These are phyloP conservation scores for Mycena belliarum DNA, from an alignment of 768 basidiomycete genomes.

Conservation along the genomic window DNA sequence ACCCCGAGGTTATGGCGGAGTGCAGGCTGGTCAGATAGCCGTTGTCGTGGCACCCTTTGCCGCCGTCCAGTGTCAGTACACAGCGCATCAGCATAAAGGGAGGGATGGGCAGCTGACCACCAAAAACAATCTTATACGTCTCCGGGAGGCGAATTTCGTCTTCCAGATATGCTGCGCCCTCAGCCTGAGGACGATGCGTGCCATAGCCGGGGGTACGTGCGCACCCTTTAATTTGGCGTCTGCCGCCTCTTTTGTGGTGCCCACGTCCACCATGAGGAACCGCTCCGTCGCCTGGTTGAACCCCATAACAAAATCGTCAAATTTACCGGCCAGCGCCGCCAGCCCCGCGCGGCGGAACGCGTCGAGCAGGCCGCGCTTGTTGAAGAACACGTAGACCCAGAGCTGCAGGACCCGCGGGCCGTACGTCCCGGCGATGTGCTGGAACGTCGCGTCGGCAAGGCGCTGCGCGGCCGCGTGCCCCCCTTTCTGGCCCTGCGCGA, in stretches of 20 bases:
- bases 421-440: constrained; percentile 35
- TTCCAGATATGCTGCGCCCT: constrained; percentile 49
- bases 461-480: constrained; percentile 58
- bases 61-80: not conserved
- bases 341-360: constrained; percentile 46
- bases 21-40: constrained; percentile 69
- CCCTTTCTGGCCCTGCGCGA: constrained; percentile 56
- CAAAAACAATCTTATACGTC: constrained; percentile 67
- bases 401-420: constrained; percentile 50
- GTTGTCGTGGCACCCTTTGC: constrained; percentile 69
- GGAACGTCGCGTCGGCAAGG: constrained; percentile 42
- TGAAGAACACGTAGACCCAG: constrained; percentile 66
- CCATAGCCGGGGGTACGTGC: constrained; percentile 20
- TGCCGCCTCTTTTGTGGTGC: constrained; percentile 70
- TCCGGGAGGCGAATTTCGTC: constrained; percentile 65
- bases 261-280: constrained; percentile 72
- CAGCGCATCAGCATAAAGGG: too few relatives aligned
- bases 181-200: not conserved
- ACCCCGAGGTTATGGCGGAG: constrained; percentile 65
- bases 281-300: constrained; percentile 72
- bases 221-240: constrained; percentile 77
- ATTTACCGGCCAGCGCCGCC: constrained; percentile 38
- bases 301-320: constrained; percentile 69
- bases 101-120: too few relatives aligned
- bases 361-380: constrained; percentile 62